Conservation (phyloP, 2,329 filamentous ascomycete genomes). For the Fusarium albosuccineum region DNA sequence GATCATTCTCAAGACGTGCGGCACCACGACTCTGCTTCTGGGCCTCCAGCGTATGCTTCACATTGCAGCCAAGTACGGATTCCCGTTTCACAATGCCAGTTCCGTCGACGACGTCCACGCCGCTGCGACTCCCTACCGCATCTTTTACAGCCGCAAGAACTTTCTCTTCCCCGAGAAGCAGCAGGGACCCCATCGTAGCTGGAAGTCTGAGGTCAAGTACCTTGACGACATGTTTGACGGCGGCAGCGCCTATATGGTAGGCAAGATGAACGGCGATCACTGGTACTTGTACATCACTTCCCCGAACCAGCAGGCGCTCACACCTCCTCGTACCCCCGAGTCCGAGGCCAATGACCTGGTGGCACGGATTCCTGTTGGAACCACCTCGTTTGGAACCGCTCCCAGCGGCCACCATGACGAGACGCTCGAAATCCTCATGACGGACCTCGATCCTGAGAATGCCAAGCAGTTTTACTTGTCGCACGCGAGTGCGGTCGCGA, state of each 20-base stretch:
- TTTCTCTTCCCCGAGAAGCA: constrained; percentile 96
- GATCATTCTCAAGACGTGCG: constrained; percentile 97
- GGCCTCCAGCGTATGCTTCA: constrained; percentile 92
- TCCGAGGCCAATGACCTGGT: constrained; percentile 55
- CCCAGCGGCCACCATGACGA: constrained; percentile 74
- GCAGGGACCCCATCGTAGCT: constrained; percentile 94
- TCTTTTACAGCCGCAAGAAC: constrained; percentile 99
- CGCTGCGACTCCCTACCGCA: constrained; percentile 89
- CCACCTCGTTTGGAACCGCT: constrained; percentile 54
- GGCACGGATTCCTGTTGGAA: constrained; percentile 68
- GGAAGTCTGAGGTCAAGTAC: constrained; percentile 94
- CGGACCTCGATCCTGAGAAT: constrained; percentile 75
- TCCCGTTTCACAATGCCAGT: constrained; percentile 80
- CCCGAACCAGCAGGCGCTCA: constrained; percentile 80
- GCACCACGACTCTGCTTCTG: constrained; percentile 92
- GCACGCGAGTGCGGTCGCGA: constrained; percentile 89
- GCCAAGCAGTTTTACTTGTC: constrained; percentile 78
- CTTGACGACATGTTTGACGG: constrained; percentile 92
- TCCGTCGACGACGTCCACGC: constrained; percentile 76
- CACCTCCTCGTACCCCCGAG: constrained; percentile 84
- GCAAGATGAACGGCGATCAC: constrained; percentile 99
- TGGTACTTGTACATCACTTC: constrained; percentile 99
- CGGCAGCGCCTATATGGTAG: constrained; percentile 98
- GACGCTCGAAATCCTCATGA: constrained; percentile 81
- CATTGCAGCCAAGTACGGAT: constrained; percentile 90